Percentiles rank a stretch among this genome's conserved stretches.
phyloP scores from a whole-genome alignment of 176 grass and related monocot genomes.

The Carex parvula region DNA sequence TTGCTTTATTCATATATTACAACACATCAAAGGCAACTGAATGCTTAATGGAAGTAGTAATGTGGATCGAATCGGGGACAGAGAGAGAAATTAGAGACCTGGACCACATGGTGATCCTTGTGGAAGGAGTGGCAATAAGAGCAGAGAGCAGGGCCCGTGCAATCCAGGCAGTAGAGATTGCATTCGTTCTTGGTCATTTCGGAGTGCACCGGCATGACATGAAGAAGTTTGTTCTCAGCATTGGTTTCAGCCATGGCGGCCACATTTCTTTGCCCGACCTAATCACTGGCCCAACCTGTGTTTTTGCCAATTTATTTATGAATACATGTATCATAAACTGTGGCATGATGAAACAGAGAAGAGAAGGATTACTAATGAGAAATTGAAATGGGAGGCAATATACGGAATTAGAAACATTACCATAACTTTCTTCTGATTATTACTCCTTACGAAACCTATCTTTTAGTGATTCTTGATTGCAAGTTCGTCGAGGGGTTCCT shows the following conservation, averaged over 20 bases:
- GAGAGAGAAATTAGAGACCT: constrained; percentile 13
- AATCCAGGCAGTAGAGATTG: constrained; percentile 52
- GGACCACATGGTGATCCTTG: constrained; percentile 41
- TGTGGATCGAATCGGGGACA: neutral
- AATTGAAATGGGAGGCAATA: too few species aligned
- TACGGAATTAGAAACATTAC: constrained; percentile 29
- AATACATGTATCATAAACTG: neutral
- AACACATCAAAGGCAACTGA: neutral
- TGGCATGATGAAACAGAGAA: neutral
- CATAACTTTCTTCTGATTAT: constrained; percentile 44
- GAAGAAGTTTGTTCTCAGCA: constrained; percentile 46
- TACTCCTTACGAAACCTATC: constrained; percentile 28
- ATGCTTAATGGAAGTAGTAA: neutral
- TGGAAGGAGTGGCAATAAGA: constrained; percentile 34
- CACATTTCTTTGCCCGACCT: constrained; percentile 21
- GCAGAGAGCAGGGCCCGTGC: constrained; percentile 40
- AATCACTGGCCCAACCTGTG: constrained; percentile 40
- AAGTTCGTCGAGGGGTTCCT: constrained; percentile 9
- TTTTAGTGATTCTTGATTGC: constrained; percentile 31
- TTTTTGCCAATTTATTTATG: neutral
- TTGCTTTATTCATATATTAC: neutral
- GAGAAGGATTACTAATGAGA: too few species aligned
- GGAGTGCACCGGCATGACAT: constrained; percentile 28
- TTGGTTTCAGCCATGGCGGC: constrained; percentile 44
- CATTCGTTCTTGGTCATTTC: constrained; percentile 49